phyloP scores from a whole-genome alignment of 306 rosid genomes.

The Ochetophila trinervis region DNA sequence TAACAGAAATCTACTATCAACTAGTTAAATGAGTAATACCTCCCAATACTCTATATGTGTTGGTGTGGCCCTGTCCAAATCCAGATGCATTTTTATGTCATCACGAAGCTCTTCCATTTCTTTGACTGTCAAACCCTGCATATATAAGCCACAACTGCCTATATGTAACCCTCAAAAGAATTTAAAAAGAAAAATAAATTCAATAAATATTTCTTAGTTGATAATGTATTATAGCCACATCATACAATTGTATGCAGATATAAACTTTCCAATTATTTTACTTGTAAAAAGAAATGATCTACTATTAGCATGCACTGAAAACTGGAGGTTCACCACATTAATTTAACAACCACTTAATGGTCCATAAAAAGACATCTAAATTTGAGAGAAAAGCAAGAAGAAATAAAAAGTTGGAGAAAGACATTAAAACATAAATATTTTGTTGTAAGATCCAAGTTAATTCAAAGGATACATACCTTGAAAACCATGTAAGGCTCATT shows the following conservation, averaged over 20 bases:
- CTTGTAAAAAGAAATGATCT: no score
- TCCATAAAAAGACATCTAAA: no score
- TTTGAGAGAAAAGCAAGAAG: no score
- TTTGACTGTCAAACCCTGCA: conserved; percentile 91
- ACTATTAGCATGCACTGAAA: no score
- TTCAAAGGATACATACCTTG: conserved; percentile 50
- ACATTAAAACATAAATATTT: not conserved
- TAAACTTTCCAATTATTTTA: no score
- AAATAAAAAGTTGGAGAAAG: not conserved
- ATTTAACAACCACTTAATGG: no score
- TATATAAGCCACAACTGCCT: conserved; percentile 24
- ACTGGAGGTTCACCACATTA: no score
- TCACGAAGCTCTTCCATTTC: conserved; percentile 96
- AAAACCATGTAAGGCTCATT: conserved; percentile 93
- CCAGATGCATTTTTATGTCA: conserved; percentile 98
- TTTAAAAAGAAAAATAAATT: not conserved
- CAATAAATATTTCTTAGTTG: not conserved
- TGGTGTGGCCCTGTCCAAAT: conserved; percentile 86
- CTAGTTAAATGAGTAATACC: conserved; percentile 39
- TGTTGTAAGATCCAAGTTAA: not conserved
- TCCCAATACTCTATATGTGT: conserved; percentile 94
- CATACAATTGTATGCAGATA: no score
- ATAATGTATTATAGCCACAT: no score
- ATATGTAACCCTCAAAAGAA: not conserved
- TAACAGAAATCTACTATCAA: not conserved